Evolutionary conservation across 768 basidiomycete genomes (phyloP).

Genomic region (Suillus fuscotomentosus): DNA sequence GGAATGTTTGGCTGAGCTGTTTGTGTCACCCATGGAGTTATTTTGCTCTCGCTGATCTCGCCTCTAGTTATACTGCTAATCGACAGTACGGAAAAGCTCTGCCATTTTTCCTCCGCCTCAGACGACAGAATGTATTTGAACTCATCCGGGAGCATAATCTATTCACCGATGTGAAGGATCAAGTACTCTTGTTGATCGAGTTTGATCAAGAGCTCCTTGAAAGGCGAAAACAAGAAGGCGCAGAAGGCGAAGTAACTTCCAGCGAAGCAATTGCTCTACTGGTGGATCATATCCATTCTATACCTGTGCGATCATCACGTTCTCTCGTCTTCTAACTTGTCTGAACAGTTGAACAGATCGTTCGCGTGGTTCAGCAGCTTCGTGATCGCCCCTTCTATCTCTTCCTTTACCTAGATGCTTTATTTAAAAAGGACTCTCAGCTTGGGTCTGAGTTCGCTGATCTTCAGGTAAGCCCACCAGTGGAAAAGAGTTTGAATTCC

Average conservation of each 20-base stretch:
- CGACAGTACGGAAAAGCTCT: constrained; percentile 94
- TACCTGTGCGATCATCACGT: constrained; percentile 61
- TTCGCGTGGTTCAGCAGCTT: constrained; percentile 86
- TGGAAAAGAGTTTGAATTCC: not conserved
- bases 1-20: constrained; percentile 94
- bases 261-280: constrained; percentile 84
- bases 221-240: constrained; percentile 45
- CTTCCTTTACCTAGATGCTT: constrained; percentile 89
- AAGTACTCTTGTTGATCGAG: constrained; percentile 88
- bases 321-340: not conserved
- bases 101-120: constrained; percentile 83
- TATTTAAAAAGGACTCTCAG: constrained; percentile 85
- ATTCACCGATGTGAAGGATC: constrained; percentile 93
- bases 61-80: constrained; percentile 74
- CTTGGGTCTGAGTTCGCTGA: constrained; percentile 82
- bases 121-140: constrained; percentile 88
- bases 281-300: constrained; percentile 94
- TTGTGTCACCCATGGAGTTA: constrained; percentile 18
- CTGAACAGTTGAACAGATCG: constrained; percentile 53
- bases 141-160: constrained; percentile 92
- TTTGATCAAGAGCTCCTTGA: constrained; percentile 88
- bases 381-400: constrained; percentile 74
- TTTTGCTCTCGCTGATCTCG: not conserved
- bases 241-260: constrained; percentile 39
- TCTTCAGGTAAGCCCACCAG: constrained; percentile 54